Conservation (phyloP, 2,329 filamentous ascomycete species). For the Penicillium italicum region DNA sequence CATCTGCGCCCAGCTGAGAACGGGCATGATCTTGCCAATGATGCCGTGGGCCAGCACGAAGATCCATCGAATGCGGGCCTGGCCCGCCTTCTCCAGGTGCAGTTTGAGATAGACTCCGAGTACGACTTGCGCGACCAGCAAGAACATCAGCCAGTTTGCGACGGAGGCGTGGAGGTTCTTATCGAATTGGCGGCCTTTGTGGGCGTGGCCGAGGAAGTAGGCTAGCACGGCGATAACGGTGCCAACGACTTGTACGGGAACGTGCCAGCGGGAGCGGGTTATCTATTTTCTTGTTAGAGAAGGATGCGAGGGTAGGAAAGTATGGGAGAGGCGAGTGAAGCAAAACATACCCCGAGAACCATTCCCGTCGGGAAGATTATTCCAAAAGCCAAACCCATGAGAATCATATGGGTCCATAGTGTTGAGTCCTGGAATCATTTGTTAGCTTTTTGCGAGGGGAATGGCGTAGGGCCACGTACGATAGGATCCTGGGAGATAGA, state of each 20-base stretch:
- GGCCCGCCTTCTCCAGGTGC: slow-evolving; percentile 79
- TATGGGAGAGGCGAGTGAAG: not conserved
- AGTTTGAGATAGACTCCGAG: slow-evolving; percentile 84
- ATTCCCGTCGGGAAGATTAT: slow-evolving; percentile 91
- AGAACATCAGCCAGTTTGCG: slow-evolving; percentile 73
- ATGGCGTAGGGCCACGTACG: slow-evolving; percentile 48
- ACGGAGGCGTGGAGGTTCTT: slow-evolving; percentile 78
- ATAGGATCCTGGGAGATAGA: slow-evolving; percentile 69
- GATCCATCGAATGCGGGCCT: slow-evolving; percentile 70
- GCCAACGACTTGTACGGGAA: slow-evolving; percentile 75
- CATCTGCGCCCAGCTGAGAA: slow-evolving; percentile 90
- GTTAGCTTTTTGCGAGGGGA: not conserved
- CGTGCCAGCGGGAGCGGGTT: slow-evolving; percentile 87
- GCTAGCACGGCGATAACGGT: slow-evolving; percentile 73
- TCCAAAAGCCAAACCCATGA: slow-evolving; percentile 84
- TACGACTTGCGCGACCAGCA: slow-evolving; percentile 71
- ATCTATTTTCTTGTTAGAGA: slow-evolving; percentile 55
- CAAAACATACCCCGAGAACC: slow-evolving; percentile 73
- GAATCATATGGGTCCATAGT: slow-evolving; percentile 89
- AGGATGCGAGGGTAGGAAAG: not conserved
- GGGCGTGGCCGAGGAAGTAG: slow-evolving; percentile 87
- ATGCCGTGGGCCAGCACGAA: slow-evolving; percentile 73
- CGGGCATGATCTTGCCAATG: slow-evolving; percentile 80
- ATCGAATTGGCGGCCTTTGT: slow-evolving; percentile 82
- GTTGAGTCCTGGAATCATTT: slow-evolving; percentile 61